These are phyloP conservation scores for Citrus mangshanensis DNA, from an alignment of 345 rosid genomes.

Conservation along the genomic window DNA sequence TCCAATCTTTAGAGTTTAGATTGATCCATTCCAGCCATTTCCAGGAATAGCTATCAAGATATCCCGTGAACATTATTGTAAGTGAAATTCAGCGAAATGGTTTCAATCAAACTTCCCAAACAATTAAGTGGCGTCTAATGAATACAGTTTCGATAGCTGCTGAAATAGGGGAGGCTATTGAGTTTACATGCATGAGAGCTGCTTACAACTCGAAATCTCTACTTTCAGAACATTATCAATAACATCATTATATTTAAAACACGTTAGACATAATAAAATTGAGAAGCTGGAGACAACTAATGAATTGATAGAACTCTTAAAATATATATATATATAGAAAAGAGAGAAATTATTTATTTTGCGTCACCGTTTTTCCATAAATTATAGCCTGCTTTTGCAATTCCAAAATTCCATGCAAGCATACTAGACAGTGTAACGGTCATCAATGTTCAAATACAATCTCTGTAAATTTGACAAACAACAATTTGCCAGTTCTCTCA, in stretches of 20 bases:
- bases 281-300: background rate
- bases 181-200: background rate
- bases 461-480: no score
- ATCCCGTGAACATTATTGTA: background rate
- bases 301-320: background rate
- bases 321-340: no score
- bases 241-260: background rate
- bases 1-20: background rate
- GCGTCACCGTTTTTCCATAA: background rate
- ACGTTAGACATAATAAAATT: background rate
- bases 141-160: background rate
- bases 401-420: background rate
- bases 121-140: background rate
- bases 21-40: background rate
- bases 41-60: background rate
- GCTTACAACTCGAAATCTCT: background rate
- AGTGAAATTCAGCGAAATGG: background rate
- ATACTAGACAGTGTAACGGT: background rate
- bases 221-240: background rate
- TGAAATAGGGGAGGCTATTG: background rate
- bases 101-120: background rate
- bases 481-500: no score
- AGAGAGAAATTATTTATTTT: background rate
- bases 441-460: no score
- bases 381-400: background rate